Conservation (phyloP, 768 basidiomycete genomes). For the Russula griseocarnosa region DNA sequence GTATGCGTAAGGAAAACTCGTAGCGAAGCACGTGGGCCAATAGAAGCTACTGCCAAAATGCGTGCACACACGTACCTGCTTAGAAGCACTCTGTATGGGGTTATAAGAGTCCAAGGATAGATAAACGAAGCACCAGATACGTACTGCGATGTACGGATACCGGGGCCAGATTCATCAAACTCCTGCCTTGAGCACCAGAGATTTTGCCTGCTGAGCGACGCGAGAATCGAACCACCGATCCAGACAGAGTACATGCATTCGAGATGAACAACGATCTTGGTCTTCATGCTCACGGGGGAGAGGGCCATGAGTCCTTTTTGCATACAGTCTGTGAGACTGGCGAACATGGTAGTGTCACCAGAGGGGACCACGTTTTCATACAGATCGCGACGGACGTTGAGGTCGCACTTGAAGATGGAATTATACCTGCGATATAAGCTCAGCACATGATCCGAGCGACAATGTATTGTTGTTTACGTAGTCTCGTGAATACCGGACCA, state of each 20-base stretch:
- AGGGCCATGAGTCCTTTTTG: slow-evolving; percentile 87
- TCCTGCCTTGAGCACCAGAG: slow-evolving; percentile 93
- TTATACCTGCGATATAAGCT: slow-evolving; percentile 43
- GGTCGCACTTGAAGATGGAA: slow-evolving; percentile 64
- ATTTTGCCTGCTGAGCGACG: slow-evolving; percentile 89
- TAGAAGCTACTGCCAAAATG: slow-evolving; percentile 16
- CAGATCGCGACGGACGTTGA: slow-evolving; percentile 77
- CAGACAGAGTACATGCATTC: slow-evolving; percentile 96
- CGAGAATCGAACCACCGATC: slow-evolving; percentile 85
- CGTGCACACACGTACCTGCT: not conserved
- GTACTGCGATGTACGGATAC: slow-evolving; percentile 75
- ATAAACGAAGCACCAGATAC: slow-evolving; percentile 30
- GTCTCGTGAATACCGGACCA: no score
- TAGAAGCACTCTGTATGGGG: slow-evolving; percentile 25
- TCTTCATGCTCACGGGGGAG: slow-evolving; percentile 87
- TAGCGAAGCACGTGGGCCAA: slow-evolving; percentile 18
- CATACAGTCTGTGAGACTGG: slow-evolving; percentile 94
- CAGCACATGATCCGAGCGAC: no score
- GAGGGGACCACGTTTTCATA: slow-evolving; percentile 84
- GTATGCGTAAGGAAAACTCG: slow-evolving; percentile 21
- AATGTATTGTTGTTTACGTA: no score
- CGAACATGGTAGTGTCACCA: slow-evolving; percentile 70
- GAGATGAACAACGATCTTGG: slow-evolving; percentile 90
- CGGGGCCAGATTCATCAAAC: slow-evolving; percentile 82
- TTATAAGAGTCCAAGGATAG: slow-evolving; percentile 4